Conservation (phyloP, 2,329 filamentous ascomycete species). For the Neofusicoccum ribis region DNA sequence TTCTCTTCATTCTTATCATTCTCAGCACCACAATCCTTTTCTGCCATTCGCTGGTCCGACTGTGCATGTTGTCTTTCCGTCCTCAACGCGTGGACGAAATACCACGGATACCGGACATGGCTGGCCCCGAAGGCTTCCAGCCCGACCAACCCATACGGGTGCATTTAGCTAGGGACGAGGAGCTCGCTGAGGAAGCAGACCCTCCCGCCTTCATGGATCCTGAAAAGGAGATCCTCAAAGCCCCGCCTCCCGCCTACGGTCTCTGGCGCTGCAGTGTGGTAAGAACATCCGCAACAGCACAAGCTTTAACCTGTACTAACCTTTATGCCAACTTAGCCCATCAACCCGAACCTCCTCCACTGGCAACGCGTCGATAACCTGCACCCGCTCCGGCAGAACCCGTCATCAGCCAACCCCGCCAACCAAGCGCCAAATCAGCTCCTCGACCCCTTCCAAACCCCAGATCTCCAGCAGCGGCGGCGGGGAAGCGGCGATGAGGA, state of each 20-base stretch:
- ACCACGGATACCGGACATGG: slow-evolving; percentile 45
- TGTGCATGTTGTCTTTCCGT: slow-evolving; percentile 66
- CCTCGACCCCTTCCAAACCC: slow-evolving; percentile 26
- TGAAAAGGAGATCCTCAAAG: slow-evolving; percentile 27
- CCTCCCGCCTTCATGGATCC: slow-evolving; percentile 37
- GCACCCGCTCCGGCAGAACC: slow-evolving; percentile 16
- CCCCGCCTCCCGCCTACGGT: slow-evolving; percentile 80
- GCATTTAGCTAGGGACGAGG: slow-evolving; percentile 72
- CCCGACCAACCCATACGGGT: slow-evolving; percentile 75
- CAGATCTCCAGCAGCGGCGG: background rate
- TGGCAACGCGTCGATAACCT: slow-evolving; percentile 65
- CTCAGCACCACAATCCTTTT: slow-evolving; percentile 75
- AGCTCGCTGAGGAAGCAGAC: slow-evolving; percentile 37
- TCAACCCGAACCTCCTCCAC: slow-evolving; percentile 77
- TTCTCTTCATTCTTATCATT: slow-evolving; percentile 77
- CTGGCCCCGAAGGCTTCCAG: slow-evolving; percentile 64
- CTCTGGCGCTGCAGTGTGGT: slow-evolving; percentile 76
- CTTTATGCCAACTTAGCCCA: slow-evolving; percentile 43
- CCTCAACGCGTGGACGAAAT: slow-evolving; percentile 27
- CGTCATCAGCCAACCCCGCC: background rate
- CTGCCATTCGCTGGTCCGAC: slow-evolving; percentile 72
- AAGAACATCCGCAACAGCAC: background rate
- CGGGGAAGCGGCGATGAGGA: background rate
- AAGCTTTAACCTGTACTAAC: background rate
- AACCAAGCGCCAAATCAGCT: background rate